phyloP scores from a whole-genome alignment of 805 yeast species.

The Pichia gijzeniarum region DNA sequence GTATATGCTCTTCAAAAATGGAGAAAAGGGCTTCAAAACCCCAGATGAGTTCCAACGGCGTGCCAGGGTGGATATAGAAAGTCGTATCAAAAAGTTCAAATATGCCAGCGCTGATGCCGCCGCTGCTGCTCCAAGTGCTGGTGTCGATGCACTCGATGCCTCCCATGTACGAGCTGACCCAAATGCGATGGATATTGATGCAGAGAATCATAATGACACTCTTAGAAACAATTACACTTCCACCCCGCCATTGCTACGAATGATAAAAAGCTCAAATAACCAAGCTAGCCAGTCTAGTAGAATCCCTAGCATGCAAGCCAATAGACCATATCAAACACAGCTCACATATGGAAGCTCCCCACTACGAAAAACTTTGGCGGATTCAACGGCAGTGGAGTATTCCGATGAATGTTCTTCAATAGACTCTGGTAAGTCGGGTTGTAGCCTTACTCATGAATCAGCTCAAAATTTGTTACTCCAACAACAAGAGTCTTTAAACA shows the following conservation, averaged over 20 bases:
- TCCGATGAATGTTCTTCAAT: conserved; percentile 23
- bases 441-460: conserved; percentile 13
- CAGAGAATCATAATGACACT: background rate
- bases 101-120: background rate
- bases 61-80: conserved; percentile 30
- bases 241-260: conserved; percentile 1
- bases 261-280: background rate
- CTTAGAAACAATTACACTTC: background rate
- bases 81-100: conserved; percentile 20
- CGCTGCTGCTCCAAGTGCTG: background rate
- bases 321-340: background rate
- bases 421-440: conserved; percentile 18
- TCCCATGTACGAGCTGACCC: too few species aligned
- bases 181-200: background rate
- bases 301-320: too few species aligned
- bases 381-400: conserved; percentile 17
- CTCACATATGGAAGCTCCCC: conserved; percentile 32
- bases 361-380: conserved; percentile 22
- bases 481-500: conserved; percentile 12
- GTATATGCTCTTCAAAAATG: conserved; percentile 23
- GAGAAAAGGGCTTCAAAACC: conserved; percentile 25
- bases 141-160: too few species aligned
- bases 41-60: conserved; percentile 29
- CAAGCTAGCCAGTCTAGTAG: too few species aligned
- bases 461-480: conserved; percentile 12